Evolutionary conservation across 768 basidiomycete genomes (phyloP).

Genomic region (Panaeolus papilionaceus): DNA sequence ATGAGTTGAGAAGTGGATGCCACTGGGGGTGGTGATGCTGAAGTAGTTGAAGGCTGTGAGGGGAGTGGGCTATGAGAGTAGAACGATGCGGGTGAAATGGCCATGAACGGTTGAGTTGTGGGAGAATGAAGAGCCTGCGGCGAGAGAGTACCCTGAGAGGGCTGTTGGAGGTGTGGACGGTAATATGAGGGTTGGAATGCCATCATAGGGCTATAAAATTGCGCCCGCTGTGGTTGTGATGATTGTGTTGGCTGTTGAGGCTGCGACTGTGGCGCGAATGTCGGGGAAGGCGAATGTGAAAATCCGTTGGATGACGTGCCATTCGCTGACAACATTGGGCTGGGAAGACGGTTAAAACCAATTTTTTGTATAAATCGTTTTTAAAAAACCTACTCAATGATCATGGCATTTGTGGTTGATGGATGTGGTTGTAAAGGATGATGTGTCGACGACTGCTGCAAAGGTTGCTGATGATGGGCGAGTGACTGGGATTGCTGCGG

Average conservation of each 20-base stretch:
- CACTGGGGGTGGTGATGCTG: conserved; percentile 25
- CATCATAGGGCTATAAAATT: conserved; percentile 25
- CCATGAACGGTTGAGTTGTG: conserved; percentile 49
- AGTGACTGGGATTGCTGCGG: conserved; percentile 30
- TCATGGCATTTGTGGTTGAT: conserved; percentile 49
- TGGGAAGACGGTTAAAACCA: conserved; percentile 34
- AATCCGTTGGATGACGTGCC: conserved; percentile 52
- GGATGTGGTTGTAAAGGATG: conserved; percentile 34
- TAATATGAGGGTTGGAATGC: conserved; percentile 33
- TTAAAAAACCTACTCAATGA: conserved; percentile 69
- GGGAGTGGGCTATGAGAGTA: conserved; percentile 33
- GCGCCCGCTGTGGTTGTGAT: conserved; percentile 29
- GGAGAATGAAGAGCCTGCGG: conserved; percentile 74
- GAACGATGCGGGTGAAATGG: conserved; percentile 39
- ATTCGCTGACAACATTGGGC: conserved; percentile 67
- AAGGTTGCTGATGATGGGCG: conserved; percentile 32
- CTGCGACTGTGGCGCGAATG: conserved; percentile 37
- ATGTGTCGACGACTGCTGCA: conserved; percentile 35
- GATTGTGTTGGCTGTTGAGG: conserved; percentile 35
- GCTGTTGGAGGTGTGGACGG: conserved; percentile 39
- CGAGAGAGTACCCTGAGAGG: conserved; percentile 68
- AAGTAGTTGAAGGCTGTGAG: conserved; percentile 19
- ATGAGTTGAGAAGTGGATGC: conserved; percentile 28
- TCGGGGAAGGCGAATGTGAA: conserved; percentile 48
- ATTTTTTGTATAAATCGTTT: conserved; percentile 18